These are phyloP conservation scores for Colletotrichum sp. DNA, from an alignment of 2,329 filamentous ascomycete genomes.

Conservation along the genomic window DNA sequence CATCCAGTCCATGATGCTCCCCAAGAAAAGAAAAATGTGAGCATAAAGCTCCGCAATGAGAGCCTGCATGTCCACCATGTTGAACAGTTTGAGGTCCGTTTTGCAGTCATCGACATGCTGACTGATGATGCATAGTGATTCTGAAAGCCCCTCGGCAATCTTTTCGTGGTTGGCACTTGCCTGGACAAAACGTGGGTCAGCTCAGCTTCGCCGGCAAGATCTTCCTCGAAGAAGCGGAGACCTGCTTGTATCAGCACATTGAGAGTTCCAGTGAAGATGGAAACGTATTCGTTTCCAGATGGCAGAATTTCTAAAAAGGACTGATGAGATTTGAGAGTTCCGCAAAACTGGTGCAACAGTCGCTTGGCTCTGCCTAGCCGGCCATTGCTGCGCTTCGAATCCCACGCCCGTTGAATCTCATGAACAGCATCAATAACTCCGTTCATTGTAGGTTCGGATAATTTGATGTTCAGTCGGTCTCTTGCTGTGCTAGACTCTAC, in stretches of 20 bases:
- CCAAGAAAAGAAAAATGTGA: conserved; percentile 27
- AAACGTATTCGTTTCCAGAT: conserved; percentile 31
- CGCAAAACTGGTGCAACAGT: conserved; percentile 29
- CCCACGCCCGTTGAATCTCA: neutral
- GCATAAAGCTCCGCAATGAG: conserved; percentile 24
- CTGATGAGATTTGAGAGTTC: conserved; percentile 26
- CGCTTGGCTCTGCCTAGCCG: conserved; percentile 8
- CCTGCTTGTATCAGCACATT: conserved; percentile 27
- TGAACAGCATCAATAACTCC: conserved; percentile 17
- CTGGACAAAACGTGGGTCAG: too few relatives aligned
- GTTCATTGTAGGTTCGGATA: conserved; percentile 7
- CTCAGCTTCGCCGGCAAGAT: too few relatives aligned
- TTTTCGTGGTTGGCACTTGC: conserved; percentile 27
- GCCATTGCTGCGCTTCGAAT: neutral
- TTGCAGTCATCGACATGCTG: conserved; percentile 19
- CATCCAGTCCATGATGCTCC: conserved; percentile 25
- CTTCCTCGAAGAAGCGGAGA: too few relatives aligned
- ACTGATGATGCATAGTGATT: conserved; percentile 22
- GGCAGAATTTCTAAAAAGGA: conserved; percentile 29
- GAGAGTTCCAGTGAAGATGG: conserved; percentile 29
- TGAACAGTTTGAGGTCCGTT: conserved; percentile 10
- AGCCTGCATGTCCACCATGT: conserved; percentile 14
- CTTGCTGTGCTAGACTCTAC: neutral
- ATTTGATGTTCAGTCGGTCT: conserved; percentile 11
- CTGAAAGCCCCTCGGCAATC: conserved; percentile 21